These are phyloP conservation scores for Trebouxia sp. DNA, from an alignment of 139 green algal species.

Conservation along the genomic window DNA sequence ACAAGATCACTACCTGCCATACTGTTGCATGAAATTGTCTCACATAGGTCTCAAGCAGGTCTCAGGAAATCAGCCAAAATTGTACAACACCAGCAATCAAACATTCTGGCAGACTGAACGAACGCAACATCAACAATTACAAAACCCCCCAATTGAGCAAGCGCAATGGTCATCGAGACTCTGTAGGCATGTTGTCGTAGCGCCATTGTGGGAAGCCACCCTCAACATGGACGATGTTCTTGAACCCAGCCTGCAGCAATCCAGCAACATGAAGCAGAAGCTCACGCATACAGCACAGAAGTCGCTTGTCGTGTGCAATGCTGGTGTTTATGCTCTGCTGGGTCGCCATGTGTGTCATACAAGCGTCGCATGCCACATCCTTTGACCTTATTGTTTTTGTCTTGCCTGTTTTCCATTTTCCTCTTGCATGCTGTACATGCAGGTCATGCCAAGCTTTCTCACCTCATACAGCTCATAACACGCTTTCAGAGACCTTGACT, in stretches of 20 bases:
- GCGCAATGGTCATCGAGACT: neutral
- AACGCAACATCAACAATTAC: neutral
- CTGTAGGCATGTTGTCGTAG: constrained; percentile 45
- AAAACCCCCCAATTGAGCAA: neutral
- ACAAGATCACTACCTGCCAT: too few species aligned
- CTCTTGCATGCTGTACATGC: neutral
- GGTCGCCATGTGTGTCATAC: neutral
- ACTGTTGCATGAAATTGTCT: too few species aligned
- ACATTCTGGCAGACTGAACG: too few species aligned
- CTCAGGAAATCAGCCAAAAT: too few species aligned
- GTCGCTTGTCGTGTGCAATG: neutral
- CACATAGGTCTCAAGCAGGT: too few species aligned
- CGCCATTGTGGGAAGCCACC: constrained; percentile 65
- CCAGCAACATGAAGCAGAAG: neutral
- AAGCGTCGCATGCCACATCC: neutral
- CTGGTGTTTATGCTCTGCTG: too few species aligned
- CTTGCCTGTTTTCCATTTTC: neutral
- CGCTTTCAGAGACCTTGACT: constrained; percentile 77
- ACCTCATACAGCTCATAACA: constrained; percentile 70
- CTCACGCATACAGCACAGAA: neutral
- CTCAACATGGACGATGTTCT: constrained; percentile 65
- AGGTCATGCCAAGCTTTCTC: neutral
- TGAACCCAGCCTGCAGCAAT: constrained; percentile 58
- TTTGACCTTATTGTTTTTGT: too few species aligned
- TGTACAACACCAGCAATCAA: too few species aligned